phyloP scores from a whole-genome alignment of 2,329 filamentous ascomycete genomes.

The Aspergillus sp. region DNA sequence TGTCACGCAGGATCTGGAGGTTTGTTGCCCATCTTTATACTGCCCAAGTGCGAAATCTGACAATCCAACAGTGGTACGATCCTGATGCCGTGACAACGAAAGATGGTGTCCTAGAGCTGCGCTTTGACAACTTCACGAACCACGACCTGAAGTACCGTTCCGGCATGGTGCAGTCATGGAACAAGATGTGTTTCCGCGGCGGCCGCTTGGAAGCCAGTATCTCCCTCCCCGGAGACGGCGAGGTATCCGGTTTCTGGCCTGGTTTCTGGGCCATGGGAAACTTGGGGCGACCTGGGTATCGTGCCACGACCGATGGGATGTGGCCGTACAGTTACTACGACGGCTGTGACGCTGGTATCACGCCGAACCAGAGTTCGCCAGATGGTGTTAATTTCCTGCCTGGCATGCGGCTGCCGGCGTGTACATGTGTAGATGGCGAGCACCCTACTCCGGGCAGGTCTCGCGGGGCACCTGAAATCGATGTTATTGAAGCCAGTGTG shows the following conservation, averaged over 20 bases:
- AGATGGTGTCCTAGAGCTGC: conserved; percentile 55
- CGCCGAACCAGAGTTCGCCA: conserved; percentile 59
- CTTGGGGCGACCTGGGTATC: conserved; percentile 59
- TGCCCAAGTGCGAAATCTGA: not conserved
- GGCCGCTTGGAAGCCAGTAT: conserved; percentile 62
- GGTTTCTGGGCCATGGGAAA: conserved; percentile 72
- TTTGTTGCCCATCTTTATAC: conserved; percentile 19
- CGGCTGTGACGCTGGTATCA: conserved; percentile 61
- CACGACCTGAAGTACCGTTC: conserved; percentile 60
- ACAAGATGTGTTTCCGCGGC: conserved; percentile 64
- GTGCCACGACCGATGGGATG: conserved; percentile 61
- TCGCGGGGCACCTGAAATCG: conserved; percentile 62
- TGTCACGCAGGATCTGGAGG: conserved; percentile 60
- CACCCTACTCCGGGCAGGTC: conserved; percentile 59
- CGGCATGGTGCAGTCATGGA: conserved; percentile 69
- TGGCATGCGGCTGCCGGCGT: conserved; percentile 62
- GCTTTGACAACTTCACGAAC: conserved; percentile 57
- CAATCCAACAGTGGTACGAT: conserved; percentile 55
- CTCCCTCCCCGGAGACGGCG: conserved; percentile 58
- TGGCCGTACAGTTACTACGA: conserved; percentile 69
- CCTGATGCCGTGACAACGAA: conserved; percentile 57
- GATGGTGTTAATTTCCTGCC: conserved; percentile 60
- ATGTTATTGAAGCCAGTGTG: conserved; percentile 62
- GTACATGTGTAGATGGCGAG: conserved; percentile 56
- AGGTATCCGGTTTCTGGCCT: conserved; percentile 63